Evolutionary conservation across 1,284 basidiomycete species (phyloP).

Genomic region (Rhodotorula sp.): DNA sequence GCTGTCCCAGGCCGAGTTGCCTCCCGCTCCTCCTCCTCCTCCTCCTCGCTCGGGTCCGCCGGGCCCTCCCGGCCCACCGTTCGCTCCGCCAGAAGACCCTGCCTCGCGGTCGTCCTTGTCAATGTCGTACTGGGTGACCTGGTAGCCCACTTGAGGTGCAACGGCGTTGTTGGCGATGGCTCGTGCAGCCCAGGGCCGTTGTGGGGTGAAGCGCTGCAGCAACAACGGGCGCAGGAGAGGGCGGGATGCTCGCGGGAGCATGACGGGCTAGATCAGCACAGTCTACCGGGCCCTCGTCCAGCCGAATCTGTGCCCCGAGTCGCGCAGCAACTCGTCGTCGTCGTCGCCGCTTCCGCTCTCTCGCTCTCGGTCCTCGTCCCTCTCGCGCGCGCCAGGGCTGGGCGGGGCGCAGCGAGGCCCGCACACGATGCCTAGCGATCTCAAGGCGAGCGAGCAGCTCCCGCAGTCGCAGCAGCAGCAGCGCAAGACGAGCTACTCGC

Average conservation of each 20-base stretch:
- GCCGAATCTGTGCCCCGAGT: not conserved
- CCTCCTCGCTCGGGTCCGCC: conserved; percentile 2
- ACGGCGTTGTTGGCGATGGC: conserved; percentile 23
- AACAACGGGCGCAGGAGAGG: not conserved
- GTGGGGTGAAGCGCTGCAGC: not conserved
- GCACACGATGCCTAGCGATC: conserved; percentile 15
- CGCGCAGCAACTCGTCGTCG: not conserved
- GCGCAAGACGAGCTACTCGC: conserved; percentile 23
- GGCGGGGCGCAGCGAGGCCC: too few relatives aligned
- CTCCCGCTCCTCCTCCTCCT: conserved; percentile 11
- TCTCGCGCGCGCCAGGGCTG: not conserved
- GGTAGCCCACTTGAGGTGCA: conserved; percentile 21
- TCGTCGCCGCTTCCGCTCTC: not conserved
- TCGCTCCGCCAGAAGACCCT: too few relatives aligned
- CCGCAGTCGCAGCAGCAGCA: not conserved
- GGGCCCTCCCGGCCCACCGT: not conserved
- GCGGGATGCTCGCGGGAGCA: not conserved
- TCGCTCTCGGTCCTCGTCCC: not conserved
- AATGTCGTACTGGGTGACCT: conserved; percentile 20
- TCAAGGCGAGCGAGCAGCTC: not conserved
- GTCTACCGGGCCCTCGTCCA: too few relatives aligned
- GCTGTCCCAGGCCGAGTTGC: conserved; percentile 18
- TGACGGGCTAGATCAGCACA: too few relatives aligned
- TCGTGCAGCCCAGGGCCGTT: not conserved
- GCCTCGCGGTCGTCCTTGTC: conserved; percentile 6